Conservation (phyloP, 768 basidiomycete species). For the Auriscalpium vulgare region DNA sequence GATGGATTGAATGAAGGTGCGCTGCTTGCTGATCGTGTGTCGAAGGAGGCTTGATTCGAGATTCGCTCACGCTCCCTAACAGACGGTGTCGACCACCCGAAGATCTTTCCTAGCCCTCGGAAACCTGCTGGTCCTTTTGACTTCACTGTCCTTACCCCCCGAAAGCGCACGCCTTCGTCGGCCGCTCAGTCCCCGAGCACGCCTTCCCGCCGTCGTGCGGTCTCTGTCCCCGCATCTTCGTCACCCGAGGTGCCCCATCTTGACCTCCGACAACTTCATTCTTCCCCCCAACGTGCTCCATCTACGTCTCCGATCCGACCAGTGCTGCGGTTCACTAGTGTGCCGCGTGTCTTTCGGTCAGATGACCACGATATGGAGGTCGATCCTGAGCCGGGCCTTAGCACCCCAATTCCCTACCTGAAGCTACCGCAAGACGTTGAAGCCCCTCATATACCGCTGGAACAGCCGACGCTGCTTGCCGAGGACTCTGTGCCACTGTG, state of each 20-base stretch:
- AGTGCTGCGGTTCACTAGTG: conserved; percentile 13
- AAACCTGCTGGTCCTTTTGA: conserved; percentile 11
- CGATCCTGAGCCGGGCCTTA: background rate
- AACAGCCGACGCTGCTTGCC: background rate
- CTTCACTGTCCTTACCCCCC: conserved; percentile 5
- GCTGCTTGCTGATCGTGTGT: background rate
- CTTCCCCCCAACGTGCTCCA: conserved; percentile 1
- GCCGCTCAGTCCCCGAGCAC: background rate
- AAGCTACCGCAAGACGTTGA: too few species aligned
- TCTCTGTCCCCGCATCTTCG: conserved; percentile 6
- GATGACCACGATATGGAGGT: background rate
- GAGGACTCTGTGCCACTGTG: too few species aligned
- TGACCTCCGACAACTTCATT: conserved; percentile 7
- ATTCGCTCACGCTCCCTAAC: background rate
- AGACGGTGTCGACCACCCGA: background rate
- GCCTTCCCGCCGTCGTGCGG: conserved; percentile 6
- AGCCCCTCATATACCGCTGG: background rate
- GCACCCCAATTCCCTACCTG: background rate
- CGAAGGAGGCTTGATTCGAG: background rate
- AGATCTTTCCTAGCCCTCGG: background rate
- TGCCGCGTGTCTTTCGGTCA: conserved; percentile 4
- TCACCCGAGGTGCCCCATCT: conserved; percentile 3
- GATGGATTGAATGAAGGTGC: background rate
- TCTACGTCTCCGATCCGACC: conserved; percentile 6
- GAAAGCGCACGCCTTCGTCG: background rate